These are phyloP conservation scores for Debaryomyces robertsiae DNA, from an alignment of 1,139 yeast species.

Conservation along the genomic window DNA sequence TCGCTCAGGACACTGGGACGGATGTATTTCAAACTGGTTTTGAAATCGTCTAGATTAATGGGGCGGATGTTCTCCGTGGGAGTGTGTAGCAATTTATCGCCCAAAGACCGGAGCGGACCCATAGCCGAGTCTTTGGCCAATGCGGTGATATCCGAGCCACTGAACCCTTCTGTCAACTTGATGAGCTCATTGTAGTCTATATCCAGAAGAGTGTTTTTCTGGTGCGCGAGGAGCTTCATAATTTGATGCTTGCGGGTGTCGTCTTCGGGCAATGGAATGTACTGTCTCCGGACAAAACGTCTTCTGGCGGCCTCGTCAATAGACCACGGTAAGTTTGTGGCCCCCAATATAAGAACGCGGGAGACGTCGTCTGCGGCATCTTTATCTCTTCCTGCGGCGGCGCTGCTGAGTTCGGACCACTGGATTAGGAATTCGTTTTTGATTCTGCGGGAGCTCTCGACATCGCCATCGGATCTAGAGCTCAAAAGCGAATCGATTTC, in stretches of 20 bases:
- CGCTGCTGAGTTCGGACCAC: slow-evolving; percentile 92
- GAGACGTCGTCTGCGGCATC: slow-evolving; percentile 54
- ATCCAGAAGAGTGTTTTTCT: slow-evolving; percentile 69
- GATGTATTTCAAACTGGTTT: slow-evolving; percentile 74
- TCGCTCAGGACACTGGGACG: slow-evolving; percentile 91
- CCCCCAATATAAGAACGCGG: slow-evolving; percentile 89
- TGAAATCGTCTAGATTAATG: slow-evolving; percentile 73
- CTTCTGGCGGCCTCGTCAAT: slow-evolving; percentile 98
- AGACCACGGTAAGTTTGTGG: slow-evolving; percentile 97
- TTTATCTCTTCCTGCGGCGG: slow-evolving; percentile 80
- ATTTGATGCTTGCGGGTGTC: slow-evolving; percentile 81
- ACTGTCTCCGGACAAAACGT: slow-evolving; percentile 89
- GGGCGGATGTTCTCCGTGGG: slow-evolving; percentile 87
- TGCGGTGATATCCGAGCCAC: slow-evolving; percentile 95
- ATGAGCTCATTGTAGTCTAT: slow-evolving; percentile 65
- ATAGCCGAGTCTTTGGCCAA: slow-evolving; percentile 97
- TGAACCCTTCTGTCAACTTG: slow-evolving; percentile 72
- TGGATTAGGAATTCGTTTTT: slow-evolving; percentile 94
- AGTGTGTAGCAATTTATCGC: slow-evolving; percentile 82
- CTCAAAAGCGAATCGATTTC: slow-evolving; percentile 92
- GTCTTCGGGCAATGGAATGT: slow-evolving; percentile 90
- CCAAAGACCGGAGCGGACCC: slow-evolving; percentile 93
- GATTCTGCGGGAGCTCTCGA: slow-evolving; percentile 87
- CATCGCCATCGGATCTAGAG: slow-evolving; percentile 84
- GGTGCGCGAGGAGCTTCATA: slow-evolving; percentile 67